Conservation (phyloP, 2,329 filamentous ascomycete species). For the Sclerotinia nivalis region DNA sequence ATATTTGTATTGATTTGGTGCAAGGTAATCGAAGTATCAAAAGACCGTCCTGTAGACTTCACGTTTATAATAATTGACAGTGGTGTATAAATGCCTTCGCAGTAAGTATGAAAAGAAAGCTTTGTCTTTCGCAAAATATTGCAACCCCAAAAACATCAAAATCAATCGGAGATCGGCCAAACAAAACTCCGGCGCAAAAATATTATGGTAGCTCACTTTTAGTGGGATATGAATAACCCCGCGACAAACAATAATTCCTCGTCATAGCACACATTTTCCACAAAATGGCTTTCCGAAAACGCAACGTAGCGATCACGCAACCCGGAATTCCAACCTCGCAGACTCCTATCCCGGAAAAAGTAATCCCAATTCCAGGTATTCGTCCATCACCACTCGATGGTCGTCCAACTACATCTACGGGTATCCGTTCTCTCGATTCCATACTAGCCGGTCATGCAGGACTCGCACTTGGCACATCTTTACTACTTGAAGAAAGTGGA, state of each 20-base stretch:
- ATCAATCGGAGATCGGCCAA: conserved; percentile 5
- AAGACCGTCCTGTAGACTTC: too few relatives aligned
- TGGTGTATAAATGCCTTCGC: conserved; percentile 15
- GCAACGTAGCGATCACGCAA: conserved; percentile 57
- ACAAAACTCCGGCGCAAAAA: conserved; percentile 19
- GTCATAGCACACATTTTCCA: background rate
- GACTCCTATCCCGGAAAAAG: conserved; percentile 25
- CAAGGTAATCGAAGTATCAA: background rate
- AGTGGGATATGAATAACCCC: conserved; percentile 15
- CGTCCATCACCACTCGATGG: conserved; percentile 89
- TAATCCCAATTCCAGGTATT: conserved; percentile 52
- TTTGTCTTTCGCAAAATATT: conserved; percentile 21
- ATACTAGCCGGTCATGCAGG: conserved; percentile 85
- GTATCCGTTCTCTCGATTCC: conserved; percentile 80
- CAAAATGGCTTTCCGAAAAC: conserved; percentile 67
- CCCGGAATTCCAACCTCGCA: conserved; percentile 16
- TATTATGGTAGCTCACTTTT: background rate
- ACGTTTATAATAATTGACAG: background rate
- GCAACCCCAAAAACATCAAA: conserved; percentile 15
- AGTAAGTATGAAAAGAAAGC: conserved; percentile 1
- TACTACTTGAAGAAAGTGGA: conserved; percentile 84
- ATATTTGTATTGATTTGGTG: background rate
- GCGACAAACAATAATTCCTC: conserved; percentile 9
- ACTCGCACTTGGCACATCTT: conserved; percentile 74
- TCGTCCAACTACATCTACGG: conserved; percentile 85